Evolutionary conservation across 176 grass and related monocot genomes (phyloP), one percentile per base, ranked within the genome.

Genomic region (Pharus latifolius): DNA sequence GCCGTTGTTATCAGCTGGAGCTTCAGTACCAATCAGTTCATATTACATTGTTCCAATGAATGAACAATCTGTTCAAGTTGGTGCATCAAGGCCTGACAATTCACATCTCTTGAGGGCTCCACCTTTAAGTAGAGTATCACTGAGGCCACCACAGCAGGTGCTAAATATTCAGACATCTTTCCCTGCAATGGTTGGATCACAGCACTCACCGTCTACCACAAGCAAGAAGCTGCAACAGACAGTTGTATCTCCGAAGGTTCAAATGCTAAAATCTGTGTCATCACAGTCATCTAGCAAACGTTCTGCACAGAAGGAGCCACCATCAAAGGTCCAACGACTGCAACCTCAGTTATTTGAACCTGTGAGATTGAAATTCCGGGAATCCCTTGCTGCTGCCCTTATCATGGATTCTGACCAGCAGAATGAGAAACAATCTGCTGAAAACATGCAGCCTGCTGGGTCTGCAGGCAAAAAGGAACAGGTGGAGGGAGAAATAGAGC

Each of bases 311-410:
- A 61, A 81, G 60, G 78, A 85, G 16, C 37, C 49, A 46, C 65
- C 60, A 24, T 56, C 53, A 65, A 94, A 81, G 76, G 72, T 66
- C 55, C 83, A 88, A n/a, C n/a, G n/a, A n/a, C n/a, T n/a, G n/a
- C n/a, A n/a, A 80, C 58, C 87, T 31, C 78, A 82, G 55, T 68
- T 77, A 64, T 80, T 86, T 75, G 90, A 88, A 72, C 88, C 84
- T 34, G 79, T 99, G 50, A 91, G 95, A 56, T 94, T 79, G 22
- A 99, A 94, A 70, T 72, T 99, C 57, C 87, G 90, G 66, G 95
- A 99, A 65, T 94, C 90, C 42, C 77, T 99, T 51, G 77, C 69
- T 72, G 78, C 84, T 43, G 82, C 87, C 16, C 63, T 99, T 26
- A 63, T 50, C 34, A 63, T 76, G 35, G 76, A 80, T 74, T 85